Conservation (phyloP, 2,329 filamentous ascomycete species). For the Teratosphaeria gauchensis region DNA sequence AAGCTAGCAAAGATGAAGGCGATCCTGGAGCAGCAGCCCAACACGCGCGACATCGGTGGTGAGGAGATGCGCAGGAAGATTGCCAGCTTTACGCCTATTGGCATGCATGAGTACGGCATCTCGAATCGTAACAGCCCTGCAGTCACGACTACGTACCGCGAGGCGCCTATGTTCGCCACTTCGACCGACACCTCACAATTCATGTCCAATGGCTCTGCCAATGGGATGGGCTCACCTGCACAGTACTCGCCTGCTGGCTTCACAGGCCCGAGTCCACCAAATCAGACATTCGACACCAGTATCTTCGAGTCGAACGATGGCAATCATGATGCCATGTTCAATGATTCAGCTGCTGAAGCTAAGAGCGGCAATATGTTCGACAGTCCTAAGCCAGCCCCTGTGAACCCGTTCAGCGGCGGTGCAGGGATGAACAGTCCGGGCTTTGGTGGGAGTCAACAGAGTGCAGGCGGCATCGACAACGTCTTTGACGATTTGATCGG, state of each 20-base stretch:
- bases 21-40: conserved; percentile 11
- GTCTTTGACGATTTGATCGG: conserved; percentile 26
- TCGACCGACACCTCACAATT: conserved; percentile 8
- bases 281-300: conserved; percentile 10
- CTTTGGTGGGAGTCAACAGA: conserved; percentile 23
- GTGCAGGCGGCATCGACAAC: conserved; percentile 19
- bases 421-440: conserved; percentile 22
- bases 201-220: conserved; percentile 5
- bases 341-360: conserved; percentile 2
- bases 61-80: conserved; percentile 9
- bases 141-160: conserved; percentile 14
- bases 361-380: conserved; percentile 2
- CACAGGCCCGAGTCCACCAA: conserved; percentile 14
- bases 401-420: conserved; percentile 7
- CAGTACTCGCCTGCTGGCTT: conserved; percentile 13
- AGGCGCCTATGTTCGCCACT: conserved; percentile 20
- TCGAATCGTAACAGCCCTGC: conserved; percentile 6
- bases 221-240: conserved; percentile 19
- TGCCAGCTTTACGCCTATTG: conserved; percentile 1
- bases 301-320: conserved; percentile 19
- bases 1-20: conserved; percentile 18
- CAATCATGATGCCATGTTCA: conserved; percentile 4
- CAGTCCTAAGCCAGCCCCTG: conserved; percentile 3
- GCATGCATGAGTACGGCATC: conserved; percentile 17
- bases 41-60: conserved; percentile 9